Conservation (phyloP, 495 filamentous ascomycete species). For the Hypoxylon subgilvum region DNA sequence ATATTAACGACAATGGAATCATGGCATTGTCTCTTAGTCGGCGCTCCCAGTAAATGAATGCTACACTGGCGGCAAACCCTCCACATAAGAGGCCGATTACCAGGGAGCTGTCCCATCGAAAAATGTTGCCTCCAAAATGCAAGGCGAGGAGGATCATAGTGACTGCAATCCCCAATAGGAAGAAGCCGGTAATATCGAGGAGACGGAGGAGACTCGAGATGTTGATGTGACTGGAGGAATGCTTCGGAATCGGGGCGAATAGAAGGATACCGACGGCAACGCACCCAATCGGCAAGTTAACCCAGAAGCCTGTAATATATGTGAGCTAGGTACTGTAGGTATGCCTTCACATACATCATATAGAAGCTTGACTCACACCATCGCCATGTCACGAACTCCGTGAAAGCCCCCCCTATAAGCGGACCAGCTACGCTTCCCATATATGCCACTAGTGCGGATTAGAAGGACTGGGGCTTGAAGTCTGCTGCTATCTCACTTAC, state of each 20-base stretch:
- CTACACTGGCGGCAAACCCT: slow-evolving; percentile 38
- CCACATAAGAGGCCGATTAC: slow-evolving; percentile 41
- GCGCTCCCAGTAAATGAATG: slow-evolving; percentile 51
- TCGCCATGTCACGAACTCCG: slow-evolving; percentile 54
- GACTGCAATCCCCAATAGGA: slow-evolving; percentile 50
- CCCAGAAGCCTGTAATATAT: slow-evolving; percentile 65
- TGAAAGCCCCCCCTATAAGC: slow-evolving; percentile 64
- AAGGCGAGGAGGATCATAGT: slow-evolving; percentile 55
- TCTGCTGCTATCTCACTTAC: no score
- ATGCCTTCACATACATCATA: no score
- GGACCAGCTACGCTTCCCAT: slow-evolving; percentile 50
- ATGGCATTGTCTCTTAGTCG: slow-evolving; percentile 51
- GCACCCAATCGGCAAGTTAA: slow-evolving; percentile 44
- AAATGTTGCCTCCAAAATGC: slow-evolving; percentile 60
- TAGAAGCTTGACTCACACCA: slow-evolving; percentile 44
- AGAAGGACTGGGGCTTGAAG: no score
- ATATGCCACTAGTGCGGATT: slow-evolving; percentile 7
- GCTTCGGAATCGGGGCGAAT: slow-evolving; percentile 55
- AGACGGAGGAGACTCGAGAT: neutral
- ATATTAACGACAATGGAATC: slow-evolving; percentile 51
- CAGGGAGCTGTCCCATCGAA: slow-evolving; percentile 48
- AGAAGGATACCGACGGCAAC: slow-evolving; percentile 41
- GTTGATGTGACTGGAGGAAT: neutral
- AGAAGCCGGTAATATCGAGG: slow-evolving; percentile 55
- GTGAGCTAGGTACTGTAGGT: slow-evolving; percentile 47